Base-by-base conservation (phyloP, 2,329 filamentous ascomycete genomes). In the Beauveria varroae region DNA sequence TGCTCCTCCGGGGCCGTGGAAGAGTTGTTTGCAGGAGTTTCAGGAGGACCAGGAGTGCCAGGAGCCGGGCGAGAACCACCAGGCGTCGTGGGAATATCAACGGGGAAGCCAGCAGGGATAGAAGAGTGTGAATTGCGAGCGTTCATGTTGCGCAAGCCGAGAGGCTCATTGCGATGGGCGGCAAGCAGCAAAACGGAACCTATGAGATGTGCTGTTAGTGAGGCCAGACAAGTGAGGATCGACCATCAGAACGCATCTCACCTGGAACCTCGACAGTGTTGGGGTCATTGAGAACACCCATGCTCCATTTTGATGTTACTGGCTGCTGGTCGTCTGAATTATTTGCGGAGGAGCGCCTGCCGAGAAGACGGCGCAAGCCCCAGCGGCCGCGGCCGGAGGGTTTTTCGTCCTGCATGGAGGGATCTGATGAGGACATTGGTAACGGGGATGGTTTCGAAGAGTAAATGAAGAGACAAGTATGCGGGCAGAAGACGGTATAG, bases 221-320 rank as follows among this genome's bases (percentile, higher is more conserved):
- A 28, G 22, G 22, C 20, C 2, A 28, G 30, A 40, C 14, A 20
- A n/a, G 26, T 49, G 26, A 55, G 9, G 28, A 5, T 12, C 5
- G 8, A 14, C 18, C 30, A 2, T 34, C 2, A n/a, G 18, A 24
- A 40, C 12, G n/a, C 7, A 7, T 57, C 82, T 65, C 76, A 92
- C 90, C 91, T 66, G 93, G 93, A 14, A 96, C 92, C 75, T 96
- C 90, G 64, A 95, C 89, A 0, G 92, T 96, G 62, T 87, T 73
- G 53, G 78, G 84, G 68, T 95, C 91, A 69, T 91, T 93, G 65
- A 96, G 73, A 28, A 97, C 90, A n/a, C 93, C 92, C 76, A 96
- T 78, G 54, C 77, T 82, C 84, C 83, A 86, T 73, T 71, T 80
- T 7, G 77, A 70, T 28, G 66, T 68, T 8, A 18, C 64, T 18